Evolutionary conservation across 345 rosid genomes (phyloP), one percentile per base, ranked within the genome.

Genomic region (Litchi chinensis): DNA sequence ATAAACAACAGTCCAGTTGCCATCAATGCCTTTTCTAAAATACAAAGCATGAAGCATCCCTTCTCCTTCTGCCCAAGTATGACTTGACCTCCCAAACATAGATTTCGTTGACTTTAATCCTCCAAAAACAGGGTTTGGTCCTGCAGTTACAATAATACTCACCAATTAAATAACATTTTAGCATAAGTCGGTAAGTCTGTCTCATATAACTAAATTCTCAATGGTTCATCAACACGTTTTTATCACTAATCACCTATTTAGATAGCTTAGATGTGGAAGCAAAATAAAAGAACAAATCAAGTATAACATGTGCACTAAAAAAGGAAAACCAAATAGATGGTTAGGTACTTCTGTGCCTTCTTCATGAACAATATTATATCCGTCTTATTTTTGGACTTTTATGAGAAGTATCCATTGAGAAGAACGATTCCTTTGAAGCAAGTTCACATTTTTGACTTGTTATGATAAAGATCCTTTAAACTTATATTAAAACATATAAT

Each of bases 1-100:
- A 77, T 91, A 91, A n/a, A 48, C 37, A 10, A 91, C 73, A 41
- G 39, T 82, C 92, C 92, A 88, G 6, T 37, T 75, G 32, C 85
- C 87, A 37, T 80, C 63, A 19, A 26, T 69, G 50, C 63, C 56
- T 59, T 86, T 86, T 19, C 66, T 41, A 18, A 87, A 87, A 79
- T 89, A 86, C 60, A 91, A 39, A 68, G 80, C 91, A 79, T 89
- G 94, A 63, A 87, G 80, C 91, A 91, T 89, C 68, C 92, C 92
- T 84, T 91, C 92, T 65, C 92, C 92, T 86, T 87, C 92, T 0
- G 87, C 66, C 94, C 90, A 87, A 1, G 75, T 68, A 32, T 82
- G 79, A 73, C 74, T 87, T 40, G 92, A 83, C 43, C 65, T 79
- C n/a, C 92, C 94, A 19, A 89, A 89, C 43, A 84, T 10, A 0